These are phyloP conservation scores for Cyclotella distinguenda DNA, from an alignment of 108 stramenopile genomes.

Conservation along the genomic window DNA sequence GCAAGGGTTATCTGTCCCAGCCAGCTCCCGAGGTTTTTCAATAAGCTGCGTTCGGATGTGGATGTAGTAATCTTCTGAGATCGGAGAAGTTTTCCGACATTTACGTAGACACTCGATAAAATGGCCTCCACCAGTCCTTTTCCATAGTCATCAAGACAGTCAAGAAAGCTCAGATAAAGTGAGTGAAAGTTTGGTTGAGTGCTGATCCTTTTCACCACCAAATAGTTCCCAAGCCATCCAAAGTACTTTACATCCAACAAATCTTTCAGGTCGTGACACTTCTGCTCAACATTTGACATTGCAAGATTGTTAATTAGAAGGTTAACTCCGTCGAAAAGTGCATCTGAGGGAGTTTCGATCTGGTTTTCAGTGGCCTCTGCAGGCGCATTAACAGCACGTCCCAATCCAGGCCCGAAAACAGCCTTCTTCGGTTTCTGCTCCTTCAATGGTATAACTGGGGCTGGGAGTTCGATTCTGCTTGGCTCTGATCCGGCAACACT, in stretches of 20 bases:
- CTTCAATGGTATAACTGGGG: constrained; percentile 17
- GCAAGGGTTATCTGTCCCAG: constrained; percentile 97
- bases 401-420: constrained; percentile 81
- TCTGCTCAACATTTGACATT: constrained; percentile 87
- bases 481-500: constrained; percentile 7
- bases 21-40: constrained; percentile 99
- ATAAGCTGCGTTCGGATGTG: constrained; percentile 91
- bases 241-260: constrained; percentile 86
- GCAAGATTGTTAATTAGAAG: constrained; percentile 98
- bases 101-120: constrained; percentile 86
- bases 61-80: constrained; percentile 95
- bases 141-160: constrained; percentile 91
- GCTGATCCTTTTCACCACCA: constrained; percentile 97
- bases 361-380: constrained; percentile 48
- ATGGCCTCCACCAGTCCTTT: constrained; percentile 90
- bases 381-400: constrained; percentile 74
- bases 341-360: constrained; percentile 85
- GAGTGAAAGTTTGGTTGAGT: constrained; percentile 97
- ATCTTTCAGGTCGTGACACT: constrained; percentile 87
- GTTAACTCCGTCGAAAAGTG: constrained; percentile 90
- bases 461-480: constrained; percentile 26
- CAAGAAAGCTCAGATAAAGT: constrained; percentile 91
- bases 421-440: constrained; percentile 59
- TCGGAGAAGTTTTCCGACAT: constrained; percentile 90
- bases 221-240: constrained; percentile 96